Conservation (phyloP, 2,329 filamentous ascomycete species). For the Trichoderma sp. region DNA sequence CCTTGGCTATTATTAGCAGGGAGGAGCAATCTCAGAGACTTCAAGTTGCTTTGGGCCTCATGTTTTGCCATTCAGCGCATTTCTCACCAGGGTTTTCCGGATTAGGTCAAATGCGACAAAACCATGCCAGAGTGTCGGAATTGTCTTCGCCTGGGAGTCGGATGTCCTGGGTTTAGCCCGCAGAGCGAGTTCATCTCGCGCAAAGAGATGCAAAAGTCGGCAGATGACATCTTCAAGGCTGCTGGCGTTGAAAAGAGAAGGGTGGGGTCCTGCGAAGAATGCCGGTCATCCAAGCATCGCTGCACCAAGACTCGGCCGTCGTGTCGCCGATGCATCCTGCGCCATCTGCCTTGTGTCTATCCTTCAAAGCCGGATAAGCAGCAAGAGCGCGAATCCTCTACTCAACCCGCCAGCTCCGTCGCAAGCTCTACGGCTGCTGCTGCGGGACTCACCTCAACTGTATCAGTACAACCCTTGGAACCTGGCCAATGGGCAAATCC, state of each 20-base stretch:
- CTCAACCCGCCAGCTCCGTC: conserved; percentile 17
- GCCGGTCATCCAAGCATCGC: conserved; percentile 31
- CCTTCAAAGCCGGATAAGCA: conserved; percentile 22
- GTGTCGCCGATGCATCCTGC: conserved; percentile 32
- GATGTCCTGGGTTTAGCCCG: conserved; percentile 30
- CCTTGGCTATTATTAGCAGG: neutral
- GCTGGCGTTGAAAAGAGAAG: conserved; percentile 33
- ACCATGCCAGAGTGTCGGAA: conserved; percentile 24
- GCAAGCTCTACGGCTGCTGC: conserved; percentile 2
- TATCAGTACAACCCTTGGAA: neutral
- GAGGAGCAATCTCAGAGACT: neutral
- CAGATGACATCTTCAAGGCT: conserved; percentile 32
- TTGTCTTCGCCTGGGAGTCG: conserved; percentile 30
- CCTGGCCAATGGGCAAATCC: neutral
- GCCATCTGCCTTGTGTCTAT: conserved; percentile 27
- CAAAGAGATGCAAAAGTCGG: conserved; percentile 28
- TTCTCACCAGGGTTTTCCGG: neutral
- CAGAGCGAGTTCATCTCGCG: conserved; percentile 27
- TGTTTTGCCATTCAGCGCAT: neutral
- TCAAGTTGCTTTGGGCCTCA: neutral
- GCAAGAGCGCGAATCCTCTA: conserved; percentile 12
- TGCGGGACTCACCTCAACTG: neutral
- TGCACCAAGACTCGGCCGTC: conserved; percentile 31
- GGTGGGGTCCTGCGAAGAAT: conserved; percentile 33
- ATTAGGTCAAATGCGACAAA: conserved; percentile 32